Conservation (phyloP, 106 monocot genomes). For the Dendrobium catenatum region DNA sequence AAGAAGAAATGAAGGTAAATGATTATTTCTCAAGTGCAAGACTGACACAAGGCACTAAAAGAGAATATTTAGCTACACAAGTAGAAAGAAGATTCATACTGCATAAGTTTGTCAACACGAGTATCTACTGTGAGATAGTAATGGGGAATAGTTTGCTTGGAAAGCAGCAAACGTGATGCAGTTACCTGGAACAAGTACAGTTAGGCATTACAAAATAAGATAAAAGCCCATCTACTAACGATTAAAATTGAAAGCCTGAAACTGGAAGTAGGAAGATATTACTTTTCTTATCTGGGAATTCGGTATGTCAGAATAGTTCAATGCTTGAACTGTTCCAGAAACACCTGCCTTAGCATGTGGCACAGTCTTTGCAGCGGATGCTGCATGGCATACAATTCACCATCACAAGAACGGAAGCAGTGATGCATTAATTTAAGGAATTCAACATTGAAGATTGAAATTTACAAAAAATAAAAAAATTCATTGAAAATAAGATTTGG, state of each 20-base stretch:
- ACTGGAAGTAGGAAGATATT: not conserved
- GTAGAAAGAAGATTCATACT: slow-evolving; percentile 34
- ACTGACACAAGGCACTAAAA: not conserved
- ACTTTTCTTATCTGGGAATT: slow-evolving; percentile 94
- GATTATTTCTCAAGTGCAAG: not conserved
- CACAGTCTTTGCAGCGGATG: slow-evolving; percentile 42
- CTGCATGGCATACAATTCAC: slow-evolving; percentile 11
- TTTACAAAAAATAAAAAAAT: not conserved
- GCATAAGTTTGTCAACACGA: slow-evolving; percentile 84
- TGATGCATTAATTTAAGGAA: not conserved
- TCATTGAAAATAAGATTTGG: not conserved
- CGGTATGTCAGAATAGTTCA: slow-evolving; percentile 71
- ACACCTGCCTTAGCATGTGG: slow-evolving; percentile 21
- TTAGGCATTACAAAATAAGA: not conserved
- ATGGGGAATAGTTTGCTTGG: slow-evolving; percentile 98
- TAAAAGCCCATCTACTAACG: not conserved
- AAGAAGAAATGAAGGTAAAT: not conserved
- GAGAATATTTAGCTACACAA: not conserved
- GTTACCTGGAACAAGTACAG: slow-evolving; percentile 50
- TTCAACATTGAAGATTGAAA: not conserved
- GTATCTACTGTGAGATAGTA: slow-evolving; percentile 93
- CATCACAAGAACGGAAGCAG: not conserved
- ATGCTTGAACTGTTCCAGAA: slow-evolving; percentile 15
- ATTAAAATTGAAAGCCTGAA: not conserved
- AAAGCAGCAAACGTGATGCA: slow-evolving; percentile 77